Conservation (phyloP, 2,329 filamentous ascomycete species). For the Neurospora crassa region DNA sequence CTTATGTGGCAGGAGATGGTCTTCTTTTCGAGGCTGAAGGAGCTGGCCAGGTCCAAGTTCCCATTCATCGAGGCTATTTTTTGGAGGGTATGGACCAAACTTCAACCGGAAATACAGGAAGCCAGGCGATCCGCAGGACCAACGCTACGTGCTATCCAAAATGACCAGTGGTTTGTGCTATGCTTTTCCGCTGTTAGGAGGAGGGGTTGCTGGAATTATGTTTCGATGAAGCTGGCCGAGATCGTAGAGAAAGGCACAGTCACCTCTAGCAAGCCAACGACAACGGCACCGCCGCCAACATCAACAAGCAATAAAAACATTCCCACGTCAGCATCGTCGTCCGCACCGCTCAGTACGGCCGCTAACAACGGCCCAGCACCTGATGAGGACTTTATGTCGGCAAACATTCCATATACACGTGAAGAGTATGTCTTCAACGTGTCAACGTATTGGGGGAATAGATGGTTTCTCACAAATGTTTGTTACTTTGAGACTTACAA, state of each 20-base stretch:
- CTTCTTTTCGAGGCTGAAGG: neutral
- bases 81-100: neutral
- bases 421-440: neutral
- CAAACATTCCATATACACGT: neutral
- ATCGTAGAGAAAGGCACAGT: neutral
- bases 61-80: neutral
- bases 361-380: neutral
- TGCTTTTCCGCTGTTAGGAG: neutral
- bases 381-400: too few species aligned
- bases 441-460: neutral
- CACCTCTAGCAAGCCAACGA: neutral
- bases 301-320: neutral
- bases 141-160: neutral
- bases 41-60: neutral
- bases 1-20: neutral
- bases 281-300: neutral
- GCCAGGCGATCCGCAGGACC: neutral
- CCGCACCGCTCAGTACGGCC: neutral
- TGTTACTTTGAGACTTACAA: neutral
- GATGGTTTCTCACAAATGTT: neutral
- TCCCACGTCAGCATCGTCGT: neutral
- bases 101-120: neutral
- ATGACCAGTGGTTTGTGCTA: neutral
- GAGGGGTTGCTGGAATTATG: neutral
- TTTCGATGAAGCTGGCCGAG: neutral